Percentiles rank a stretch among this genome's conserved stretches.
These are phyloP conservation scores for Xylaria sp. DNA, from an alignment of 2,329 filamentous ascomycete species.

Conservation along the genomic window DNA sequence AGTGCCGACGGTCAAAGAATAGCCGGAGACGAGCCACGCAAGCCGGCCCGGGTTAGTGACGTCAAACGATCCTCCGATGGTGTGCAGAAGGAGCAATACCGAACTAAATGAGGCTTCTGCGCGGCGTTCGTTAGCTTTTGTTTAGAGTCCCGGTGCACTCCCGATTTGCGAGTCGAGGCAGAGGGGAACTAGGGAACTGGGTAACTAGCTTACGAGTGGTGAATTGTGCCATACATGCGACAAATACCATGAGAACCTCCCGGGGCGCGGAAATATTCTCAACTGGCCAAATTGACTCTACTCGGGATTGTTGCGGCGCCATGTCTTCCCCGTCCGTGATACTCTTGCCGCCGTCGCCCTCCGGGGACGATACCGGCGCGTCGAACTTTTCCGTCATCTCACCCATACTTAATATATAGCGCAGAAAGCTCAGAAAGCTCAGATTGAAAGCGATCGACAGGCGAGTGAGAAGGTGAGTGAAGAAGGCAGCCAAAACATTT, in stretches of 20 bases:
- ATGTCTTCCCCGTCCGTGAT: constrained; percentile 30
- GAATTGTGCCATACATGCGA: constrained; percentile 40
- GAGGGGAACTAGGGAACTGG: not conserved
- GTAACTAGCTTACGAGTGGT: constrained; percentile 34
- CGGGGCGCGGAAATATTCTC: constrained; percentile 34
- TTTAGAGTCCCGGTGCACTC: not conserved
- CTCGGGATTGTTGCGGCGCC: constrained; percentile 30
- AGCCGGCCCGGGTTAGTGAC: constrained; percentile 53
- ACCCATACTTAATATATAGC: not conserved
- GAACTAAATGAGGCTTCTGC: constrained; percentile 35
- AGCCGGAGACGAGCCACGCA: constrained; percentile 58
- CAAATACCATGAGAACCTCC: constrained; percentile 34
- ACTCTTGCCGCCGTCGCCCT: constrained; percentile 10
- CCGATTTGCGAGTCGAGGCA: not conserved
- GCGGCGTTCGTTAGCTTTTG: constrained; percentile 10
- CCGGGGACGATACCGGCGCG: constrained; percentile 8
- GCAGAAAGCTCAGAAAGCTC: not conserved
- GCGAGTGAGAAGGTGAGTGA: not conserved
- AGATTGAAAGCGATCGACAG: not conserved
- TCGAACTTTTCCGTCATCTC: constrained; percentile 15
- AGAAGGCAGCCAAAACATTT: not conserved
- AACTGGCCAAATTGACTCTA: constrained; percentile 36
- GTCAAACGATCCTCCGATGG: constrained; percentile 56
- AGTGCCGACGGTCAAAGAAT: constrained; percentile 59
- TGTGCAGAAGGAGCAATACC: constrained; percentile 46